These are phyloP conservation scores for Isochrysis galbana DNA, from an alignment of 78 protist species.

Conservation along the genomic window DNA sequence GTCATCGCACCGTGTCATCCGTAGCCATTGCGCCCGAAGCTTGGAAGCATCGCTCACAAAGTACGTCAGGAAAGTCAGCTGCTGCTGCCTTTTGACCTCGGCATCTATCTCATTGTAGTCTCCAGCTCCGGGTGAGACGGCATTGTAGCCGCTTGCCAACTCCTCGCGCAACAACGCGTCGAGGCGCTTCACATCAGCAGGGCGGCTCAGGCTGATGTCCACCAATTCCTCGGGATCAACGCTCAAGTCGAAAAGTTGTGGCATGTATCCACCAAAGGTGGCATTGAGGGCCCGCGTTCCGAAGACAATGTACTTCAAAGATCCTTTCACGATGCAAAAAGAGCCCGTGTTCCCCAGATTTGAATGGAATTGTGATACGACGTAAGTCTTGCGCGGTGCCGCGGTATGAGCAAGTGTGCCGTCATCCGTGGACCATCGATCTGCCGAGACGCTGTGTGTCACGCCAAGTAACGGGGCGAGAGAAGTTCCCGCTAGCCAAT, in stretches of 20 bases:
- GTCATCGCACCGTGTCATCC: background rate
- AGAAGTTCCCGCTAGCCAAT: background rate
- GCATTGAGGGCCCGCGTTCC: background rate
- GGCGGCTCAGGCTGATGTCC: background rate
- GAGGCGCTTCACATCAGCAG: background rate
- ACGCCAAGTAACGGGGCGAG: background rate
- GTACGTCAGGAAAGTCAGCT: background rate
- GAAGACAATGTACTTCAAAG: background rate
- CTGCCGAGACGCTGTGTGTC: no score
- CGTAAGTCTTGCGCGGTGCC: background rate
- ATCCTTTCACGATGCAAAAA: background rate
- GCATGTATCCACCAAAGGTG: background rate
- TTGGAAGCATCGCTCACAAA: background rate
- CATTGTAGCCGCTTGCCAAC: background rate
- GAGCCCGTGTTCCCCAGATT: background rate
- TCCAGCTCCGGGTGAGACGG: background rate
- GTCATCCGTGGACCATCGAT: no score
- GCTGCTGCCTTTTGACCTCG: background rate
- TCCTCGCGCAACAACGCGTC: background rate
- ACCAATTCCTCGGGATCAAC: background rate
- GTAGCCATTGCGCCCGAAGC: background rate
- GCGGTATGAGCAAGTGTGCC: background rate
- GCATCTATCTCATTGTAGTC: background rate
- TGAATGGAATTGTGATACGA: background rate
- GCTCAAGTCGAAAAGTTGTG: background rate